Conservation (phyloP, 495 filamentous ascomycete species). For the Penicillium waksmanii region DNA sequence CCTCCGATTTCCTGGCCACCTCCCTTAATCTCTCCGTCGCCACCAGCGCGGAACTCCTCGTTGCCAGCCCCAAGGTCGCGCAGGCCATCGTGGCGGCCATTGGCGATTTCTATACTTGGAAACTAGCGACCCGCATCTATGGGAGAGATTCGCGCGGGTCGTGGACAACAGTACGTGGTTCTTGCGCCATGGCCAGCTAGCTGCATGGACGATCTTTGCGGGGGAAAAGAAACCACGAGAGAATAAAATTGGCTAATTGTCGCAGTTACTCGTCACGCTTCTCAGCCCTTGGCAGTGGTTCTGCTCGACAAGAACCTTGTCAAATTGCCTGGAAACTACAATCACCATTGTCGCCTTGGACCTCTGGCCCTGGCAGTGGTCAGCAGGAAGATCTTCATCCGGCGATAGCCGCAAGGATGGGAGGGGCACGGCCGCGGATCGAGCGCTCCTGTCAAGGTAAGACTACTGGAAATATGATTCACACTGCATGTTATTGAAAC, state of each 20-base stretch:
- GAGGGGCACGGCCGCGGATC: conserved; percentile 13
- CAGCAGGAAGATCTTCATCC: conserved; percentile 21
- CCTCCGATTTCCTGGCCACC: conserved; percentile 55
- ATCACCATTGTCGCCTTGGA: conserved; percentile 79
- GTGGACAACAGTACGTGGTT: conserved; percentile 66
- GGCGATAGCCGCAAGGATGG: conserved; percentile 11
- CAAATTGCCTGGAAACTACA: conserved; percentile 89
- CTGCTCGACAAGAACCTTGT: conserved; percentile 88
- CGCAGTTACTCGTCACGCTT: conserved; percentile 64
- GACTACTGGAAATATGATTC: conserved; percentile 1
- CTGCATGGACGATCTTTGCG: not conserved
- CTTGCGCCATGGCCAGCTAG: not conserved
- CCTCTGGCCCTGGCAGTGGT: conserved; percentile 85
- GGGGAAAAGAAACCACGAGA: not conserved
- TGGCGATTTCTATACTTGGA: conserved; percentile 90
- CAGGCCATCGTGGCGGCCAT: conserved; percentile 79
- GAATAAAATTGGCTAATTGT: conserved; percentile 3
- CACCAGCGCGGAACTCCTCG: conserved; percentile 63
- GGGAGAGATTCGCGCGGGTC: conserved; percentile 65
- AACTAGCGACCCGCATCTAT: conserved; percentile 73
- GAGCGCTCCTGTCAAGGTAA: conserved; percentile 16
- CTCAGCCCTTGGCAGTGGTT: conserved; percentile 97
- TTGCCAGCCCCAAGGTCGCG: conserved; percentile 70
- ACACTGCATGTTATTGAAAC: conserved; percentile 4
- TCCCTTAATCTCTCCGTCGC: conserved; percentile 51